These are phyloP conservation scores for Leccinellum albellum DNA, from an alignment of 768 basidiomycete species.

Conservation along the genomic window DNA sequence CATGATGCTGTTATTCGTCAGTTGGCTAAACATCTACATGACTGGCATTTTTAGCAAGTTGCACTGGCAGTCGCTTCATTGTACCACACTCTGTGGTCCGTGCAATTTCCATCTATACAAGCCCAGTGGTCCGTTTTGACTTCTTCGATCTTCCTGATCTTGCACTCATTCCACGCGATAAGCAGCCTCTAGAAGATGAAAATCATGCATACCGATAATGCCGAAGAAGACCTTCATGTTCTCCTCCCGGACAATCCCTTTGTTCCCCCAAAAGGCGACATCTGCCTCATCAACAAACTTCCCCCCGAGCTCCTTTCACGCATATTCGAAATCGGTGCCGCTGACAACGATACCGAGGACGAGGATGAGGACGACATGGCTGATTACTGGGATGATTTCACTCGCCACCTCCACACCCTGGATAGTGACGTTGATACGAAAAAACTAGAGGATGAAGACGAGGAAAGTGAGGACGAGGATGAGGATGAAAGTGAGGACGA, in stretches of 20 bases:
- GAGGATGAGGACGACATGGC: conserved; percentile 39
- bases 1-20: conserved; percentile 34
- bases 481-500: conserved; percentile 3
- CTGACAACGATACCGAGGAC: conserved; percentile 33
- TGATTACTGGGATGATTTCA: not conserved
- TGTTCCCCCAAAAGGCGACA: conserved; percentile 38
- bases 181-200: not conserved
- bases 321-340: conserved; percentile 50
- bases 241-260: conserved; percentile 45
- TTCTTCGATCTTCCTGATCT: not conserved
- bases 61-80: too few relatives aligned
- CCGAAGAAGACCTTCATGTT: conserved; percentile 6
- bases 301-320: conserved; percentile 55
- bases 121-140: not conserved
- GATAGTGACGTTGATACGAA: conserved; percentile 1
- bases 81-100: too few relatives aligned
- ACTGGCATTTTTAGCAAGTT: not conserved
- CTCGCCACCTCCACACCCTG: conserved; percentile 28
- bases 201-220: not conserved
- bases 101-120: not conserved
- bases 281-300: conserved; percentile 49
- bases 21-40: not conserved
- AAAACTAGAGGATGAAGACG: not conserved
- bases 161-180: not conserved
- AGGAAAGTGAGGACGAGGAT: not conserved